Conservation (phyloP, 2,329 filamentous ascomycete genomes). For the Plectosphaerella plurivora region DNA sequence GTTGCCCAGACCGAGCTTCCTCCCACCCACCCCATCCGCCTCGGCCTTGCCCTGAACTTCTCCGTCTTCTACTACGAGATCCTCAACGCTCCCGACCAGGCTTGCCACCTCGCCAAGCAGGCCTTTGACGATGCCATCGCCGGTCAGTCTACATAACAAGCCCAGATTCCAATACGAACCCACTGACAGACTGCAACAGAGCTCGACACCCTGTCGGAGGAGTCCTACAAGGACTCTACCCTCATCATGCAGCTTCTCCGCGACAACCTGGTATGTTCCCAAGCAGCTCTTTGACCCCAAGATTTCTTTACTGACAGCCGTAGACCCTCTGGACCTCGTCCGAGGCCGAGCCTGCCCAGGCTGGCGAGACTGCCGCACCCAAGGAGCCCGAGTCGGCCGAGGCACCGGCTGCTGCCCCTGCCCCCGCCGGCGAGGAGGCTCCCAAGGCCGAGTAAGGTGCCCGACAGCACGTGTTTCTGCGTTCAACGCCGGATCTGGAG, state of each 20-base stretch:
- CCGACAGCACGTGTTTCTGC: constrained; percentile 17
- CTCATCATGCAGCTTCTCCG: constrained; percentile 99
- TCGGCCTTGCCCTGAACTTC: constrained; percentile 91
- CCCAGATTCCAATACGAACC: too few species aligned
- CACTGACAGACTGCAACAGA: constrained; percentile 51
- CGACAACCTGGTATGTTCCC: constrained; percentile 58
- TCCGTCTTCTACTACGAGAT: constrained; percentile 99
- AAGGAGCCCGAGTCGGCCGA: constrained; percentile 49
- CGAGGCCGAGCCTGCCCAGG: constrained; percentile 79
- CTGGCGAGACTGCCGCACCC: constrained; percentile 43
- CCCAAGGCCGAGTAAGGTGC: constrained; percentile 60
- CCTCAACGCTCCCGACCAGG: constrained; percentile 95
- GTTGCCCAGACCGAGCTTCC: constrained; percentile 85
- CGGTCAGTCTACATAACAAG: constrained; percentile 30
- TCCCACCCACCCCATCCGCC: constrained; percentile 88
- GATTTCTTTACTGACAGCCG: background rate
- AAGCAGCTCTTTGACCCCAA: background rate
- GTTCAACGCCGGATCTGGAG: constrained; percentile 38
- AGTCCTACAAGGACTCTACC: constrained; percentile 98
- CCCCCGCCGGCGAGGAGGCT: constrained; percentile 35
- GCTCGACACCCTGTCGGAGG: constrained; percentile 95
- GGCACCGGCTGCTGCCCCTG: constrained; percentile 49
- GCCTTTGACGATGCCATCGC: constrained; percentile 96
- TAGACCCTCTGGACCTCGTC: constrained; percentile 99
- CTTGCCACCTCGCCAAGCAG: constrained; percentile 95